Evolutionary conservation across 2,329 filamentous ascomycete species (phyloP), one percentile per base, ranked within the genome.

Genomic region (Aulographum hederae): DNA sequence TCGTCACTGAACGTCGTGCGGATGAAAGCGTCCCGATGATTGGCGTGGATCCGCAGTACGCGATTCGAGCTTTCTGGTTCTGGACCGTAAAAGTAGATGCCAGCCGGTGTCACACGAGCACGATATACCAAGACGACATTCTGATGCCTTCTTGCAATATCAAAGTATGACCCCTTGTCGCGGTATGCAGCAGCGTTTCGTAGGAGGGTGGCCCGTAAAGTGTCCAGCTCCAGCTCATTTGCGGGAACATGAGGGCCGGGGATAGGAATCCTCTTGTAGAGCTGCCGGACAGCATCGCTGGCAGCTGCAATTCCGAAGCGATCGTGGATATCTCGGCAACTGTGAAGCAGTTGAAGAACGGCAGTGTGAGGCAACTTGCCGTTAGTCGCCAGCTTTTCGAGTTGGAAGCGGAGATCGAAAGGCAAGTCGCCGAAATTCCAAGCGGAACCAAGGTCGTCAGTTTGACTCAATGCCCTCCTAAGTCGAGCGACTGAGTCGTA

Each of bases 1-100:
- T 91, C 80, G 29, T 89, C 80, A 18, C 63, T 63, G 41, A 89
- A 84, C 5, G 70, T 64, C 0, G 85, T 76, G 0, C 80, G 65
- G 1, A 80, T 44, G 40, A 84, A 84, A 40, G 65, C 61, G 28
- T 78, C 67, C 2, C 63, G 63, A 34, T 72, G 58, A 0, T 63
- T 43, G 1, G 61, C 48, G 38, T 73, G 80, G 38, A 69, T 68
- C n/a, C 78, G 67, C 12, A 85, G 54, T 3, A 85, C 68, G 4
- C 76, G 61, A 43, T 84, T 84, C 36, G 69, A 73, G 5, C 66
- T 67, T 45, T 81, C 78, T 1, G 66, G 54, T 14, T 57, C 54
- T 3, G 62, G 61, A 0, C 62, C 62, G 34, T 54, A 50, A 4
- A 65, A 46, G 37, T 56, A 46, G 26, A 42, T 35, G 5, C 52